These are phyloP conservation scores for Colletotrichum lentis DNA, from an alignment of 2,329 filamentous ascomycete genomes.

Conservation along the genomic window DNA sequence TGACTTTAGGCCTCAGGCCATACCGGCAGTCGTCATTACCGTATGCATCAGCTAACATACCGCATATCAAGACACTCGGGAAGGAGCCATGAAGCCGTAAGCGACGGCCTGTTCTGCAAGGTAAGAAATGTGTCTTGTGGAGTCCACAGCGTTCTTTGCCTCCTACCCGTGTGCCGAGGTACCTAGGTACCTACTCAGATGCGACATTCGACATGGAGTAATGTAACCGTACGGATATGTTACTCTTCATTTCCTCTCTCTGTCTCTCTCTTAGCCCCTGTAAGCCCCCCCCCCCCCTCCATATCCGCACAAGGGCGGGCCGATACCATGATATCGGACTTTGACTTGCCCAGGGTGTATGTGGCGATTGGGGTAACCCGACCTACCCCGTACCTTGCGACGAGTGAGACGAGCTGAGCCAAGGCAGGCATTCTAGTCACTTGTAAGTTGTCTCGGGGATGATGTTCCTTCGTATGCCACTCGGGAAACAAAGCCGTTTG, in stretches of 20 bases:
- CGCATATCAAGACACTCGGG: not conserved
- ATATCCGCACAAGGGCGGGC: not conserved
- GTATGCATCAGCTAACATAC: not conserved
- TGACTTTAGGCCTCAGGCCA: constrained; percentile 5
- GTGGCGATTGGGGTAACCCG: not conserved
- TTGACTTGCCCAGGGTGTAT: not conserved
- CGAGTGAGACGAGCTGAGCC: not conserved
- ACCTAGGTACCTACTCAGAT: too few species aligned
- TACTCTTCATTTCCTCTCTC: too few species aligned
- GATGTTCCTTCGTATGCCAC: too few species aligned
- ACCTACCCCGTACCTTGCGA: not conserved
- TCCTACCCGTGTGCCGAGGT: too few species aligned
- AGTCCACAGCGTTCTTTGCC: too few species aligned
- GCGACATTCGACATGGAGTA: too few species aligned
- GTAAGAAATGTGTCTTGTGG: too few species aligned
- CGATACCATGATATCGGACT: not conserved
- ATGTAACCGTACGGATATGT: too few species aligned
- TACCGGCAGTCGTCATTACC: not conserved
- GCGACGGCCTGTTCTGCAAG: not conserved
- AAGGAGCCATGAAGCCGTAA: too few species aligned
- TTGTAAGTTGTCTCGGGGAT: not conserved
- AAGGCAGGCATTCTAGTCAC: not conserved
- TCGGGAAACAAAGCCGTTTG: not conserved
- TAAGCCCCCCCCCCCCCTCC: not conserved
- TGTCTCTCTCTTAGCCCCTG: not conserved